Percentiles rank a stretch among this genome's conserved stretches.
Conservation (phyloP, 805 yeast species). For the Myxozyma kluyveri region DNA sequence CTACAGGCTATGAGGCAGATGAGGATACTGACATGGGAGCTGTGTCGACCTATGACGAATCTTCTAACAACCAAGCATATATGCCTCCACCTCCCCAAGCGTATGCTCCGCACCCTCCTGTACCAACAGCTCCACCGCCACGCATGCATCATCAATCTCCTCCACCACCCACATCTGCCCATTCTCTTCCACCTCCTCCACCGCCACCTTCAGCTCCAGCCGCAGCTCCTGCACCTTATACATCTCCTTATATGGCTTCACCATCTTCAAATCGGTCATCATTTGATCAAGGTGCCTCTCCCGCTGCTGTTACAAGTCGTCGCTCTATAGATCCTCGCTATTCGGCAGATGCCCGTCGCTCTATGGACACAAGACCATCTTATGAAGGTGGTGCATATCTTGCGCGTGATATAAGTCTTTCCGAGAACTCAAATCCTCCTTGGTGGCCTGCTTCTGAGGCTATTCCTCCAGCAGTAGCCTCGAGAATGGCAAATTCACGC, state of each 20-base stretch:
- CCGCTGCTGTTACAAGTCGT: slow-evolving; percentile 7
- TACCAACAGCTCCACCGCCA: slow-evolving; percentile 21
- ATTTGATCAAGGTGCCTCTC: background rate
- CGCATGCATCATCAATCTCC: slow-evolving; percentile 22
- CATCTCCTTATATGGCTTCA: background rate
- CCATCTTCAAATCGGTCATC: background rate
- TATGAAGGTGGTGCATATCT: slow-evolving; percentile 22
- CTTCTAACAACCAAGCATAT: slow-evolving; percentile 30
- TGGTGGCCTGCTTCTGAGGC: slow-evolving; percentile 69
- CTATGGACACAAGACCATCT: slow-evolving; percentile 26
- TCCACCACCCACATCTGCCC: slow-evolving; percentile 32
- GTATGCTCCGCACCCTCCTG: slow-evolving; percentile 25
- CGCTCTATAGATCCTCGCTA: slow-evolving; percentile 12
- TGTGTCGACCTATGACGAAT: slow-evolving; percentile 1
- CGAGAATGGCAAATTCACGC: slow-evolving; percentile 38
- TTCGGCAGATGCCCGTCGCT: slow-evolving; percentile 28
- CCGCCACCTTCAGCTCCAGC: slow-evolving; percentile 30
- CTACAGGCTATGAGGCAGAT: slow-evolving; percentile 65
- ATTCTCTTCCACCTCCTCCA: slow-evolving; percentile 35
- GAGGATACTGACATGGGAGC: slow-evolving; percentile 45
- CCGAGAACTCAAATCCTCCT: slow-evolving; percentile 36
- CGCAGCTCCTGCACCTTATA: slow-evolving; percentile 33
- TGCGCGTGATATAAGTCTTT: slow-evolving; percentile 39
- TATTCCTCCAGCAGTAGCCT: slow-evolving; percentile 53
- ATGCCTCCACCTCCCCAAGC: slow-evolving; percentile 29